A percentile compares a stretch with the other conserved stretches of the same genome.
Evolutionary conservation across 2,329 filamentous ascomycete genomes (phyloP).

Genomic region (Penicillium sp.): DNA sequence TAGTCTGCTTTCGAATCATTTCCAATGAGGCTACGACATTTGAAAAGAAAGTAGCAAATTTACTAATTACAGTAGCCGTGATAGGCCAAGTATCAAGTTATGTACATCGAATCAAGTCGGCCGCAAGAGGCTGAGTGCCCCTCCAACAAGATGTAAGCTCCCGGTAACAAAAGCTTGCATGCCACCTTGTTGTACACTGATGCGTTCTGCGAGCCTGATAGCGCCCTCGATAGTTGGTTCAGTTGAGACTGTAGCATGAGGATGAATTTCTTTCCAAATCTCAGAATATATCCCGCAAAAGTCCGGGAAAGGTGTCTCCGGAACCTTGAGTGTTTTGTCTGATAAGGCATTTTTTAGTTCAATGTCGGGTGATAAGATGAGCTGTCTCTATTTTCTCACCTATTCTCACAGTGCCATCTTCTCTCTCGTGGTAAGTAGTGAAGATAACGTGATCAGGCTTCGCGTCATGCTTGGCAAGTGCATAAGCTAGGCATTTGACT

Average conservation of each 20-base stretch:
- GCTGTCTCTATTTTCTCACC: neutral
- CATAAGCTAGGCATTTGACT: neutral
- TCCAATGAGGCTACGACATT: too few species aligned
- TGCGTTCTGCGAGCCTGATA: neutral
- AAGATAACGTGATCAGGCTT: constrained; percentile 1
- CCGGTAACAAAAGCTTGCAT: neutral
- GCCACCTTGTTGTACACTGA: neutral
- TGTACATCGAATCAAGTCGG: neutral
- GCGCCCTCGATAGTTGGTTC: neutral
- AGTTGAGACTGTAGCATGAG: neutral
- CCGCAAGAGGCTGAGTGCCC: neutral
- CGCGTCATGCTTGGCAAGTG: neutral
- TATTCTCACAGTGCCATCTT: neutral
- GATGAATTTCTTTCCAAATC: neutral
- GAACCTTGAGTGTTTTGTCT: constrained; percentile 1
- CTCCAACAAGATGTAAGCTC: constrained; percentile 2
- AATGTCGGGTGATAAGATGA: neutral
- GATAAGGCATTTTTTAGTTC: neutral
- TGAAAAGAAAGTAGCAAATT: too few species aligned
- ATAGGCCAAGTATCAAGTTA: too few species aligned
- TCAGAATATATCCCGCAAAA: neutral
- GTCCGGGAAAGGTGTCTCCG: neutral
- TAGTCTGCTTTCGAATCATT: too few species aligned
- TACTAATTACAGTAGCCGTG: too few species aligned
- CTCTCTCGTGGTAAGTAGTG: constrained; percentile 1